These are phyloP conservation scores for Penicillium malachiteum DNA, from an alignment of 495 filamentous ascomycete species.

Conservation along the genomic window DNA sequence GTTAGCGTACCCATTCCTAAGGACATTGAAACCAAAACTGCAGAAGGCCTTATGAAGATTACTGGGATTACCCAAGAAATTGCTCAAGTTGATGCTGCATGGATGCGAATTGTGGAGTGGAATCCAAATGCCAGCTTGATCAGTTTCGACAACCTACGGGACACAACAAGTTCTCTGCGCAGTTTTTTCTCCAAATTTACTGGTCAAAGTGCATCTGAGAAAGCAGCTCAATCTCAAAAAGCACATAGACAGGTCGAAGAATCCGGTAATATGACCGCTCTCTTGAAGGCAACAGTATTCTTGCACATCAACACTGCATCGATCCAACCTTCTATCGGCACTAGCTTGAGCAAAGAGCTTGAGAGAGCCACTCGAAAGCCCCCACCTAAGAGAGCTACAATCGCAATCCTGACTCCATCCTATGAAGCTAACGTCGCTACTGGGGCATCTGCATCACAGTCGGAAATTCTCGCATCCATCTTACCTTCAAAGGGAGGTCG, in stretches of 20 bases:
- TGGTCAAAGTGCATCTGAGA: conserved; percentile 40
- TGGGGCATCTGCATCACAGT: conserved; percentile 55
- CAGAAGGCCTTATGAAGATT: conserved; percentile 83
- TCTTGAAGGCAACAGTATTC: conserved; percentile 74
- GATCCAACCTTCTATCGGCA: conserved; percentile 67
- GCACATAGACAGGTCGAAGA: conserved; percentile 30
- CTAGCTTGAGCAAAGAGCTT: conserved; percentile 75
- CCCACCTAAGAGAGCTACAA: conserved; percentile 78
- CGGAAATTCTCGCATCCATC: conserved; percentile 86
- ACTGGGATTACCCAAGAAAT: conserved; percentile 69
- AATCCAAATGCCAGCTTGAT: conserved; percentile 54
- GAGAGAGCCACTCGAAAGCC: conserved; percentile 96
- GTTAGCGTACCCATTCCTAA: conserved; percentile 69
- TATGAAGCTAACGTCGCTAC: conserved; percentile 77
- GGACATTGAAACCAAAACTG: conserved; percentile 77
- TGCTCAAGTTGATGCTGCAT: conserved; percentile 86
- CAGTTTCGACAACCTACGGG: conserved; percentile 39
- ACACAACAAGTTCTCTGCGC: conserved; percentile 60
- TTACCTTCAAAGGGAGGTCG: conserved; percentile 82
- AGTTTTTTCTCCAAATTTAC: conserved; percentile 79
- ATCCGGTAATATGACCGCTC: conserved; percentile 61
- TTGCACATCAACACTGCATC: conserved; percentile 81
- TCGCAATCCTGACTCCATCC: conserved; percentile 86
- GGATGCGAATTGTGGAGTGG: conserved; percentile 88
- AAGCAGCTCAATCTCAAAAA: conserved; percentile 25